A percentile compares a stretch with the other conserved stretches of the same genome.
Conservation (phyloP, 2,329 filamentous ascomycete species). For the Penicillium thymicola region DNA sequence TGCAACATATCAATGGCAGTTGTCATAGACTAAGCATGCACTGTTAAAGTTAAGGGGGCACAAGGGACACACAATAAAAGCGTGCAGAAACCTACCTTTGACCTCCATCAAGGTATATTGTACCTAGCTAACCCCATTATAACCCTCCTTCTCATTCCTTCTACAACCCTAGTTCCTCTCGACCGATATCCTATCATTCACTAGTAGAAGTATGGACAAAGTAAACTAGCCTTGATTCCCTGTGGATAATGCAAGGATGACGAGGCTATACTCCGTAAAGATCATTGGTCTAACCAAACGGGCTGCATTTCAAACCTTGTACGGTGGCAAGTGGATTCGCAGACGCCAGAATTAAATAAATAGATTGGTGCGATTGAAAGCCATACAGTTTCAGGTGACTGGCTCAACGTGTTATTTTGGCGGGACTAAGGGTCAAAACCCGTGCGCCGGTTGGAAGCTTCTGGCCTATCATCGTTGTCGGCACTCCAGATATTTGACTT, state of each 20-base stretch:
- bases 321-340: not conserved
- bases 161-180: not conserved
- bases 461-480: slow-evolving; percentile 8
- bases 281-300: slow-evolving; percentile 19
- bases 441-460: not conserved
- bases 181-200: not conserved
- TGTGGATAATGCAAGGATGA: slow-evolving; percentile 21
- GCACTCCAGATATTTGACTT: slow-evolving; percentile 1
- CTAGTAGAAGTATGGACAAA: not conserved
- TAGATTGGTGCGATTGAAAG: slow-evolving; percentile 1
- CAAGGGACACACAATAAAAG: not conserved
- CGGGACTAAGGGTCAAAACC: not conserved
- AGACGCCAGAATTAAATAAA: not conserved
- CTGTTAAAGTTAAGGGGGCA: not conserved
- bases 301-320: slow-evolving; percentile 2
- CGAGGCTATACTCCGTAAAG: slow-evolving; percentile 9
- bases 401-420: slow-evolving; percentile 4
- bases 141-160: not conserved
- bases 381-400: slow-evolving; percentile 3
- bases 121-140: not conserved
- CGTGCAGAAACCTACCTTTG: not conserved
- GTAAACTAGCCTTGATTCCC: not conserved
- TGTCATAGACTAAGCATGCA: not conserved
- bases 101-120: not conserved
- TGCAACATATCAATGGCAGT: not conserved